phyloP scores from a whole-genome alignment of 768 basidiomycete species.

The Myochromella boudieri region DNA sequence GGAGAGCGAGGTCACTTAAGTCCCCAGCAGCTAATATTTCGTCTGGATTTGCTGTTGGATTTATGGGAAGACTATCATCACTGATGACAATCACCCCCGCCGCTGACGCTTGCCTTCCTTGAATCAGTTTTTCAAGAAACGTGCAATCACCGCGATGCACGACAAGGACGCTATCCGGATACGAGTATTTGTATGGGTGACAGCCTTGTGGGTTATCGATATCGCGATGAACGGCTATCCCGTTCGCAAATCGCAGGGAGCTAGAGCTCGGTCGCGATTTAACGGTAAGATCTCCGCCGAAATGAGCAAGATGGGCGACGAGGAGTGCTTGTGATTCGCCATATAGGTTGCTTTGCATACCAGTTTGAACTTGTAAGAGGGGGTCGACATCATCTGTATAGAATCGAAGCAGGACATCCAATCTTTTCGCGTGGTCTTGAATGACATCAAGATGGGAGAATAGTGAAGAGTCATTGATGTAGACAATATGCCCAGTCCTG shows the following conservation, averaged over 20 bases:
- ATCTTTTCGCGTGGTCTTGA: constrained; percentile 25
- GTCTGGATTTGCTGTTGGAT: constrained; percentile 60
- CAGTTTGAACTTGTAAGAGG: constrained; percentile 37
- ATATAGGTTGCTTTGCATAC: constrained; percentile 29
- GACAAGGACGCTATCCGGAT: constrained; percentile 56
- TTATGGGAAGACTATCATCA: constrained; percentile 56
- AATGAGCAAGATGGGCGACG: constrained; percentile 63
- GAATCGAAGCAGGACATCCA: constrained; percentile 59
- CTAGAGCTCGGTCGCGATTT: constrained; percentile 20
- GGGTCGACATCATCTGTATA: constrained; percentile 54
- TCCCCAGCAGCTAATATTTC: constrained; percentile 61
- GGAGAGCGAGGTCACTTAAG: constrained; percentile 55
- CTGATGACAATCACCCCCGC: constrained; percentile 78
- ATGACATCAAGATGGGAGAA: constrained; percentile 30
- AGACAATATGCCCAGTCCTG: constrained; percentile 77
- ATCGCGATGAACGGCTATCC: constrained; percentile 56
- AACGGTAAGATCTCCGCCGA: constrained; percentile 62
- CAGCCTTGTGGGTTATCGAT: constrained; percentile 60
- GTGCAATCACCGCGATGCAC: constrained; percentile 81
- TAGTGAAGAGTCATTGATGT: constrained; percentile 68
- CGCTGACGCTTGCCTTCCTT: constrained; percentile 70
- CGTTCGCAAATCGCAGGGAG: constrained; percentile 49
- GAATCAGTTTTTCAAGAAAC: constrained; percentile 79
- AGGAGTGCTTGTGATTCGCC: constrained; percentile 47
- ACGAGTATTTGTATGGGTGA: constrained; percentile 44